These are phyloP conservation scores for Mallotus japonicus DNA, from an alignment of 441 rosid genomes.

Conservation along the genomic window DNA sequence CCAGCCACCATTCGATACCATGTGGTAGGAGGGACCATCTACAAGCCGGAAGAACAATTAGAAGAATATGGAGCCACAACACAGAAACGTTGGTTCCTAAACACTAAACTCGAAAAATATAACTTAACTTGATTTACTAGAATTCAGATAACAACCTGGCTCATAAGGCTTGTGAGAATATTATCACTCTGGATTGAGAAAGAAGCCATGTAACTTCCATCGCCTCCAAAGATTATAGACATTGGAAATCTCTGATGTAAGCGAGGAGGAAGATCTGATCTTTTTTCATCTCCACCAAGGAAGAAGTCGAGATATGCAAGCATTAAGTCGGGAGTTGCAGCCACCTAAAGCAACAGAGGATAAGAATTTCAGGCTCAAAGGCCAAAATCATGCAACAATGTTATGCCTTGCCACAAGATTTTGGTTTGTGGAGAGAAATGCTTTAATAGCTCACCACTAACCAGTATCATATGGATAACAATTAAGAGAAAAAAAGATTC, in stretches of 20 bases:
- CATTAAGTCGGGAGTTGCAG: conserved; percentile 96
- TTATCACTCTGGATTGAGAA: conserved; percentile 95
- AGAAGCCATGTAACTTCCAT: conserved; percentile 98
- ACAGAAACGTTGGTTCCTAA: conserved; percentile 12
- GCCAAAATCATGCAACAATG: not conserved
- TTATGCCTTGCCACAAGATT: not conserved
- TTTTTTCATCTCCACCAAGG: conserved; percentile 99
- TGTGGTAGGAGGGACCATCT: conserved; percentile 86
- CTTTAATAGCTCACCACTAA: not conserved
- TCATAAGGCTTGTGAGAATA: conserved; percentile 84
- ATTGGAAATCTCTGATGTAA: conserved; percentile 80
- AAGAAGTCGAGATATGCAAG: conserved; percentile 96
- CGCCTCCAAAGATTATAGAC: conserved; percentile 92
- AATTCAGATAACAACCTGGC: conserved; percentile 66
- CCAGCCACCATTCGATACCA: conserved; percentile 98
- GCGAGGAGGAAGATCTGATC: conserved; percentile 91
- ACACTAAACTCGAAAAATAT: not conserved
- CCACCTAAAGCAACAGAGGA: conserved; percentile 53
- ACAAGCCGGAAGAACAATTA: conserved; percentile 31
- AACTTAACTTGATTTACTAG: not conserved
- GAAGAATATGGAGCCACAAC: conserved; percentile 20
- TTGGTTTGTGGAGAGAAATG: not conserved
- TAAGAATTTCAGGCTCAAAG: conserved; percentile 6
- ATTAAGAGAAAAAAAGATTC: not conserved
- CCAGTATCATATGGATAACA: not conserved